These are phyloP conservation scores for Crithidia mellificae DNA, from an alignment of 208 protist species.

Conservation along the genomic window DNA sequence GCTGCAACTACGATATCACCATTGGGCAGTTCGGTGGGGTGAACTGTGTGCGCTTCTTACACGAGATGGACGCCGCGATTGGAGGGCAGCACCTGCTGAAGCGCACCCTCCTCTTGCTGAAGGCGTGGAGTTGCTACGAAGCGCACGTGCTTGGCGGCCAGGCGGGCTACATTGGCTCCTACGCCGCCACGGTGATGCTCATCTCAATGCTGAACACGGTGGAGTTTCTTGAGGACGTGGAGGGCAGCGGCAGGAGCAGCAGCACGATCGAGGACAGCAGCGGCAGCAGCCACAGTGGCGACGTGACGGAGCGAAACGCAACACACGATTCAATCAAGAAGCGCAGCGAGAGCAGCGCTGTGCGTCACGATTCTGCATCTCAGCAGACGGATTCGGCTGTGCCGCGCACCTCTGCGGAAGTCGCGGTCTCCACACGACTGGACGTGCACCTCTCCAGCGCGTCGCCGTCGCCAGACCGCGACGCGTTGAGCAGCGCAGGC, in stretches of 20 bases:
- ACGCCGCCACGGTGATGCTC: slow-evolving; percentile 90
- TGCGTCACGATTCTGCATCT: no score
- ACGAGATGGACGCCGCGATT: slow-evolving; percentile 84
- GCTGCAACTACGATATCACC: slow-evolving; percentile 86
- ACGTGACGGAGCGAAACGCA: neutral
- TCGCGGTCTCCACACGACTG: neutral
- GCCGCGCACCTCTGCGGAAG: neutral
- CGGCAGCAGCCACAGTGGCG: neutral
- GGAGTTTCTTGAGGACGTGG: slow-evolving; percentile 82
- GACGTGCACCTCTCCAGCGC: neutral
- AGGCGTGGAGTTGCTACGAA: slow-evolving; percentile 92
- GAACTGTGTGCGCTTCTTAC: slow-evolving; percentile 88
- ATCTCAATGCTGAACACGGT: slow-evolving; percentile 89
- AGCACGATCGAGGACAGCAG: neutral
- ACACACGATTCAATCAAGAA: no score
- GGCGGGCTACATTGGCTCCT: slow-evolving; percentile 89
- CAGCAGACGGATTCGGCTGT: neutral
- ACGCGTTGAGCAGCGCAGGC: neutral
- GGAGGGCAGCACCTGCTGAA: slow-evolving; percentile 88
- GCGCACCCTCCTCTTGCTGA: slow-evolving; percentile 87
- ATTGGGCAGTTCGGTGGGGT: slow-evolving; percentile 89
- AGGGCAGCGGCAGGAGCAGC: slow-evolving; percentile 1
- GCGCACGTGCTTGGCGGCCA: slow-evolving; percentile 88
- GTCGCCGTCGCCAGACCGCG: neutral
- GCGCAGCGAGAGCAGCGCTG: no score